phyloP scores from a whole-genome alignment of 192 early-diverging fungal species.

The Backusella australiensis region DNA sequence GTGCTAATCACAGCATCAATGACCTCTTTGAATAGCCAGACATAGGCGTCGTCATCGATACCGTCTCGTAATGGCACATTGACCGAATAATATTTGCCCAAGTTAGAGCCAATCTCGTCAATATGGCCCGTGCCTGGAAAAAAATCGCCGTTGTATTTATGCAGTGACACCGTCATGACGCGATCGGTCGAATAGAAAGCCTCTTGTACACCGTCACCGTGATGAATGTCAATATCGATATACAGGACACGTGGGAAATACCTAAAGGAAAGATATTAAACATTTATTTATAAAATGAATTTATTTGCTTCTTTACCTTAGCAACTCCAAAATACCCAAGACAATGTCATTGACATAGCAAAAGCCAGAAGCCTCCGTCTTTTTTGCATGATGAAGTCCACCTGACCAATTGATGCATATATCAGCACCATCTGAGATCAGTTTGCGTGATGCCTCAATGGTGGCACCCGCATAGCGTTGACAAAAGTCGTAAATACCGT shows the following conservation, averaged over 20 bases:
- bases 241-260: constrained; percentile 87
- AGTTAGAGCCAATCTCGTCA: constrained; percentile 73
- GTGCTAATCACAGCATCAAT: constrained; percentile 67
- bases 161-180: constrained; percentile 96
- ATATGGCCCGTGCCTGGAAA: constrained; percentile 89
- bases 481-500: constrained; percentile 96
- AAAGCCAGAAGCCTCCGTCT: constrained; percentile 88
- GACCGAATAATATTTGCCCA: constrained; percentile 80
- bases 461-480: constrained; percentile 90
- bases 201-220: constrained; percentile 97
- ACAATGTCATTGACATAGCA: constrained; percentile 99
- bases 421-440: constrained; percentile 78
- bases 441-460: constrained; percentile 84
- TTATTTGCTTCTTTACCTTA: constrained; percentile 47
- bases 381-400: constrained; percentile 92
- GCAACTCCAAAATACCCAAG: constrained; percentile 84
- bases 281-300: neutral
- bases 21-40: constrained; percentile 71
- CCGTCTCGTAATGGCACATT: constrained; percentile 90
- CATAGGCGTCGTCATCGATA: constrained; percentile 83
- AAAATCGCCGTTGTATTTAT: constrained; percentile 91
- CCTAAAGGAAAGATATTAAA: constrained; percentile 17
- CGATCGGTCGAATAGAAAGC: constrained; percentile 90
- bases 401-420: constrained; percentile 99
- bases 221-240: constrained; percentile 97